These are phyloP conservation scores for Haberlea rhodopensis DNA, from an alignment of 257 asterid genomes.

Conservation along the genomic window DNA sequence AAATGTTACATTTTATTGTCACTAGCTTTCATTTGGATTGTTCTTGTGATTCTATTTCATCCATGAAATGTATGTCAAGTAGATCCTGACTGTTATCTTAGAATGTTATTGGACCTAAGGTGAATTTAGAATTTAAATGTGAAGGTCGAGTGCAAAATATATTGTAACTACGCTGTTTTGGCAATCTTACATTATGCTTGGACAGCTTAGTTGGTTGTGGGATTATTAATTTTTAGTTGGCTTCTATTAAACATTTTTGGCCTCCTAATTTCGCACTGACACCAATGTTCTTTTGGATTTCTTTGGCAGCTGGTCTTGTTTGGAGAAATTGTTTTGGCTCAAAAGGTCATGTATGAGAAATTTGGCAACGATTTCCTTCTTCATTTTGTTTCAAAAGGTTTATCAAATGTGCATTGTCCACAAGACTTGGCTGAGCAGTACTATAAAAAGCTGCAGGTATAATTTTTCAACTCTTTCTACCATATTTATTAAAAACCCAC, in stretches of 20 bases:
- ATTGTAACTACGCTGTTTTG: not conserved
- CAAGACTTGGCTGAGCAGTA: constrained; percentile 84
- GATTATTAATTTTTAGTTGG: too few species aligned
- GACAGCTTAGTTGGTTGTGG: not conserved
- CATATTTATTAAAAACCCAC: not conserved
- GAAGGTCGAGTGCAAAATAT: not conserved
- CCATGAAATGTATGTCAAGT: not conserved
- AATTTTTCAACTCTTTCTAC: constrained; percentile 3
- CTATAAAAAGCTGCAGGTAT: constrained; percentile 85
- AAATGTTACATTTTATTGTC: not conserved
- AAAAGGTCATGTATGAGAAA: constrained; percentile 87
- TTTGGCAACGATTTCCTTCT: constrained; percentile 84
- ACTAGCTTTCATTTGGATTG: not conserved
- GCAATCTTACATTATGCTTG: not conserved
- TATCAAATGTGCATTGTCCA: constrained; percentile 65
- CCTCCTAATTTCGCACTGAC: not conserved
- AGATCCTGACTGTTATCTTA: not conserved
- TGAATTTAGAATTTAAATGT: not conserved
- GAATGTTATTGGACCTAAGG: not conserved
- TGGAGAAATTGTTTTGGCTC: constrained; percentile 78
- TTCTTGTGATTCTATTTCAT: not conserved
- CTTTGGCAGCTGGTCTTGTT: constrained; percentile 63
- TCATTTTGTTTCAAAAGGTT: constrained; percentile 72
- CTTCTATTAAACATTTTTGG: not conserved
- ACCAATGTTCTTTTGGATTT: constrained; percentile 18